These are phyloP conservation scores for Crithidia bombi DNA, from an alignment of 208 protist species.

Conservation along the genomic window DNA sequence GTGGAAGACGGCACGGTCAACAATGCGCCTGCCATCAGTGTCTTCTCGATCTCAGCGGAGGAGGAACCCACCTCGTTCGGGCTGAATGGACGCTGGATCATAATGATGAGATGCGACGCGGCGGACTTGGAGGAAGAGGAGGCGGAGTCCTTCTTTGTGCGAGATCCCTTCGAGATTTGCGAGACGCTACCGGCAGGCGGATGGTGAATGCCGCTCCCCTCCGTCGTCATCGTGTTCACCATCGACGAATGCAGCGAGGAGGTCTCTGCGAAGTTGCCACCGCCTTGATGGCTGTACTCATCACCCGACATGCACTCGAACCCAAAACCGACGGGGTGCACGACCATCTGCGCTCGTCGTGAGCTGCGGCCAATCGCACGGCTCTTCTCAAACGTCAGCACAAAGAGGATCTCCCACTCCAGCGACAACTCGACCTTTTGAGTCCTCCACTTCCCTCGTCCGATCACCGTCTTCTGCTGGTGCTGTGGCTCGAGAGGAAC, in stretches of 20 bases:
- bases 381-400: constrained; percentile 78
- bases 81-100: constrained; percentile 44
- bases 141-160: constrained; percentile 19
- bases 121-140: no score
- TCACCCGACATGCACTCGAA: constrained; percentile 49
- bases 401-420: constrained; percentile 83
- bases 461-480: constrained; percentile 53
- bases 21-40: constrained; percentile 31
- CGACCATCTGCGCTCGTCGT: constrained; percentile 58
- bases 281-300: constrained; percentile 12
- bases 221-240: constrained; percentile 25
- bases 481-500: constrained; percentile 66
- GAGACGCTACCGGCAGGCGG: background rate
- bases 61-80: constrained; percentile 66
- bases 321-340: constrained; percentile 78
- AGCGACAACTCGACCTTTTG: constrained; percentile 76
- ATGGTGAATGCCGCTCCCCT: constrained; percentile 19
- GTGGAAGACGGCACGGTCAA: constrained; percentile 27
- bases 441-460: constrained; percentile 63
- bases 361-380: constrained; percentile 45
- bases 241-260: constrained; percentile 28
- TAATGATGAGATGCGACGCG: constrained; percentile 49
- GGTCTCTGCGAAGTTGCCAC: constrained; percentile 11
- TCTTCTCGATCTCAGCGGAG: constrained; percentile 38
- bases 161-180: constrained; percentile 13